phyloP scores from a whole-genome alignment of 768 basidiomycete species.

The Tricholoma furcatifolium region DNA sequence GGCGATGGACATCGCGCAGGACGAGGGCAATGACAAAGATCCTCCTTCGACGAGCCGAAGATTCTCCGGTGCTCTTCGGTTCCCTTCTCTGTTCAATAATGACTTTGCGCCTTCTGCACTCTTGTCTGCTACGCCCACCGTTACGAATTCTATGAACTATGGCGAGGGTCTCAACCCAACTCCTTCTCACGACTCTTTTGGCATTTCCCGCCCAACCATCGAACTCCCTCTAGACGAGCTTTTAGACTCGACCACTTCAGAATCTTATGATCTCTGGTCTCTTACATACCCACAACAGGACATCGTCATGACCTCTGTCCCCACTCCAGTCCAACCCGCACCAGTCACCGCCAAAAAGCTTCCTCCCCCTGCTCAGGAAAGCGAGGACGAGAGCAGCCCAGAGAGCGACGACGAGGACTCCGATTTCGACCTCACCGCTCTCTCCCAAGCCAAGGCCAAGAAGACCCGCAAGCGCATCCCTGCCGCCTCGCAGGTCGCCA shows the following conservation, averaged over 20 bases:
- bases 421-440: constrained; percentile 32
- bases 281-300: constrained; percentile 21
- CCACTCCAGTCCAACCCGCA: constrained; percentile 12
- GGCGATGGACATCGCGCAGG: constrained; percentile 17
- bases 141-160: constrained; percentile 69
- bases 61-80: constrained; percentile 47
- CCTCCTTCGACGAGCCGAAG: constrained; percentile 31
- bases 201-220: constrained; percentile 75
- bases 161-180: constrained; percentile 66
- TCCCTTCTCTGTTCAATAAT: constrained; percentile 70
- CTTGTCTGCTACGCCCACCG: constrained; percentile 65
- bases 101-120: constrained; percentile 80
- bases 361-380: constrained; percentile 22
- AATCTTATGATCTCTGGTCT: constrained; percentile 19
- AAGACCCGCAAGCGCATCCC: constrained; percentile 23
- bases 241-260: constrained; percentile 39
- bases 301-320: constrained; percentile 26
- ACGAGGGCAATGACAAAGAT: constrained; percentile 35
- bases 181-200: constrained; percentile 49
- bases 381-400: constrained; percentile 31
- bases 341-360: constrained; percentile 13
- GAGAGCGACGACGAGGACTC: constrained; percentile 36
- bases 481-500: constrained; percentile 39
- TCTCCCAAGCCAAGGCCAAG: constrained; percentile 21
- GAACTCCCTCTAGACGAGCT: constrained; percentile 86